phyloP scores from a whole-genome alignment of 495 filamentous ascomycete genomes.

The Lepraria neglecta region DNA sequence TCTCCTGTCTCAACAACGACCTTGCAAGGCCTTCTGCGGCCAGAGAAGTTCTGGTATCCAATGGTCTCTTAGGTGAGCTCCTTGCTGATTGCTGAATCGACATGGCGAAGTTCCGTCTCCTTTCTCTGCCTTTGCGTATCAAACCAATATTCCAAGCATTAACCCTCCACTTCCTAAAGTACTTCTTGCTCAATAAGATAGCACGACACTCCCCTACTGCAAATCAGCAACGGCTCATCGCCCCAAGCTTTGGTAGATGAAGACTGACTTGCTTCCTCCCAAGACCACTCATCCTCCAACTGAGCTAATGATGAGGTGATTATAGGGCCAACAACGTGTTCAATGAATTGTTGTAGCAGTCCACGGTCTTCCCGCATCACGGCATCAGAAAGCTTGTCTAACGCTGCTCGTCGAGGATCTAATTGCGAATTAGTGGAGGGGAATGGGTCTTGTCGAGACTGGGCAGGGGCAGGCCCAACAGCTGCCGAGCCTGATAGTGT shows the following conservation, averaged over 20 bases:
- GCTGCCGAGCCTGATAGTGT: not conserved
- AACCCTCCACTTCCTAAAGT: constrained; percentile 23
- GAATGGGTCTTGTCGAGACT: not conserved
- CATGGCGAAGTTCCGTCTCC: constrained; percentile 24
- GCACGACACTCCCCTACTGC: constrained; percentile 24
- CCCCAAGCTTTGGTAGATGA: not conserved
- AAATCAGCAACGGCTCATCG: constrained; percentile 19
- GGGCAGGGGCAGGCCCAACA: not conserved
- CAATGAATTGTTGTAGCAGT: constrained; percentile 29
- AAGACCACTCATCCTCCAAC: constrained; percentile 27
- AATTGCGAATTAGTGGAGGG: not conserved
- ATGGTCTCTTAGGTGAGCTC: constrained; percentile 6
- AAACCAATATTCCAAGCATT: constrained; percentile 26
- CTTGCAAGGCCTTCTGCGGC: not conserved
- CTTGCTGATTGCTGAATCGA: constrained; percentile 22
- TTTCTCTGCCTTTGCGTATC: constrained; percentile 25
- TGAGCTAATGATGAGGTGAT: constrained; percentile 19
- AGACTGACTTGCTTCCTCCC: constrained; percentile 28
- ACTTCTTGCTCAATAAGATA: constrained; percentile 25
- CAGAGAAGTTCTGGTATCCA: not conserved
- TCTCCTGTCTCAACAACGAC: not conserved
- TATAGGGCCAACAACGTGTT: constrained; percentile 24
- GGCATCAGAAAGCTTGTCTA: constrained; percentile 18
- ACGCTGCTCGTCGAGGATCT: constrained; percentile 9
- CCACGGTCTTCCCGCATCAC: constrained; percentile 25